Evolutionary conservation across 73 alveolate genomes (phyloP).

Genomic region (Paramecium sonneborni): DNA sequence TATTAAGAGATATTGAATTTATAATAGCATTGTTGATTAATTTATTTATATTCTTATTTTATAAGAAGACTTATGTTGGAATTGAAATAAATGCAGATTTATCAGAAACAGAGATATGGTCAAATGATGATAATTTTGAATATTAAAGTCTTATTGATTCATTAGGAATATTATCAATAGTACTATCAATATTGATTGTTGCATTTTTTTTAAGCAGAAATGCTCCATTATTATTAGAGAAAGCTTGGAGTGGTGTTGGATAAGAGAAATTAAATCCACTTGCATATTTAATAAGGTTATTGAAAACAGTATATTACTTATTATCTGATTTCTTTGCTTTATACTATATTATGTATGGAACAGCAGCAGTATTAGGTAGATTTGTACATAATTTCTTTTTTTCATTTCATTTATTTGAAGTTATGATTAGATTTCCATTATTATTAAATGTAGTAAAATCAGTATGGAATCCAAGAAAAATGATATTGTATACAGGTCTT

Average conservation of each 20-base stretch:
- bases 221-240: slow-evolving; percentile 68
- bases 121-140: not conserved
- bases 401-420: slow-evolving; percentile 78
- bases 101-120: not conserved
- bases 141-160: not conserved
- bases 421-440: slow-evolving; percentile 75
- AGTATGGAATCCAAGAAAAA: slow-evolving; percentile 79
- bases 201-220: slow-evolving; percentile 63
- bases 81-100: not conserved
- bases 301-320: slow-evolving; percentile 54
- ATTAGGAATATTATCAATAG: slow-evolving; percentile 66
- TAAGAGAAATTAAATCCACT: not conserved
- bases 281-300: slow-evolving; percentile 30
- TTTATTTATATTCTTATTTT: slow-evolving; percentile 27
- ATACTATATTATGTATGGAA: slow-evolving; percentile 60
- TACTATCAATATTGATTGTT: slow-evolving; percentile 61
- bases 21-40: slow-evolving; percentile 46
- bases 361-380: slow-evolving; percentile 68
- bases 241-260: slow-evolving; percentile 70
- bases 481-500: slow-evolving; percentile 72
- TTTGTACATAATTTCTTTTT: slow-evolving; percentile 76
- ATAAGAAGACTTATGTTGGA: not conserved
- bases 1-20: slow-evolving; percentile 67
- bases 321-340: slow-evolving; percentile 64
- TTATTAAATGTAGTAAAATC: slow-evolving; percentile 81